phyloP scores from a whole-genome alignment of 768 basidiomycete species.

The Leccinum olivaceopallidum region DNA sequence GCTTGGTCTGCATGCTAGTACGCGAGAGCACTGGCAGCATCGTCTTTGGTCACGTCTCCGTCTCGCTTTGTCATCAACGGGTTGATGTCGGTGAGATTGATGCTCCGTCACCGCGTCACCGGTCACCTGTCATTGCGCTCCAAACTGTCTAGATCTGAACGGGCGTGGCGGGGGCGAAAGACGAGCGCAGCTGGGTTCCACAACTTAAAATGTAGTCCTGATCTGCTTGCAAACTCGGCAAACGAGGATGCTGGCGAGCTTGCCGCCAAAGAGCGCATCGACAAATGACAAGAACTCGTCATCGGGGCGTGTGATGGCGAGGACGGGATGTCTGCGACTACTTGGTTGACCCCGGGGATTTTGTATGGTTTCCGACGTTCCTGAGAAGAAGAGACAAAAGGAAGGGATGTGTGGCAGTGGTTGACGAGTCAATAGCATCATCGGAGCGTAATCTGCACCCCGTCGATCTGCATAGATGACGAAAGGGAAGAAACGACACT shows the following conservation, averaged over 20 bases:
- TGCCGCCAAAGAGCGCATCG: slow-evolving; percentile 90
- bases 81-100: slow-evolving; percentile 38
- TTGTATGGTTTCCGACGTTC: slow-evolving; percentile 42
- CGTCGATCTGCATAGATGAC: slow-evolving; percentile 39
- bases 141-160: slow-evolving; percentile 34
- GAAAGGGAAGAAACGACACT: slow-evolving; percentile 34
- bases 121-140: slow-evolving; percentile 14
- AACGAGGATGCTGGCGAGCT: slow-evolving; percentile 86
- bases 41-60: too few relatives aligned
- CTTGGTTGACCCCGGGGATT: slow-evolving; percentile 35
- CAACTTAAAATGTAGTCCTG: slow-evolving; percentile 26
- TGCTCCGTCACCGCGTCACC: slow-evolving; percentile 29
- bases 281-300: slow-evolving; percentile 70
- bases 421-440: slow-evolving; percentile 65
- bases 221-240: slow-evolving; percentile 92
- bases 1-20: too few relatives aligned
- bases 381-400: slow-evolving; percentile 63
- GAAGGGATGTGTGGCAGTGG: slow-evolving; percentile 59
- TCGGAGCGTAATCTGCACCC: slow-evolving; percentile 47
- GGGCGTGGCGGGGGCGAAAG: slow-evolving; percentile 54
- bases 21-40: too few relatives aligned
- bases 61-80: too few relatives aligned
- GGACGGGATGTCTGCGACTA: slow-evolving; percentile 4
- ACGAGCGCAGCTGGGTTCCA: slow-evolving; percentile 47
- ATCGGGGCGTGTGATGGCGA: slow-evolving; percentile 20